These are phyloP conservation scores for Brassica hybrid DNA, from an alignment of 441 rosid species.

Conservation along the genomic window DNA sequence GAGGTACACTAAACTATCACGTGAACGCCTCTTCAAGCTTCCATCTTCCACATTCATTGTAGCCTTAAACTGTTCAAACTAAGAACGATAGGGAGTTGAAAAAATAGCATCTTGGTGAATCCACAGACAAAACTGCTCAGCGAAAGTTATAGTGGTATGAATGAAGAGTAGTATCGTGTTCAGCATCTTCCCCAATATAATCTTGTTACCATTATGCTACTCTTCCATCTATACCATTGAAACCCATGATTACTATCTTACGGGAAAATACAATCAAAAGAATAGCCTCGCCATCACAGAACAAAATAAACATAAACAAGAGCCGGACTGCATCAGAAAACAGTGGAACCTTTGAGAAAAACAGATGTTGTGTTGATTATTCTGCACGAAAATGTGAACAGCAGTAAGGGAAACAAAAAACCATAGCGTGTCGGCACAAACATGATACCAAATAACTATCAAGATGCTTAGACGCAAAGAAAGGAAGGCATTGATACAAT, in stretches of 20 bases:
- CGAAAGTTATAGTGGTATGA: constrained; percentile 52
- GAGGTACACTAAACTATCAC: constrained; percentile 74
- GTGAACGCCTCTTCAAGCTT: constrained; percentile 56
- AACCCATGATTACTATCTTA: too few relatives aligned
- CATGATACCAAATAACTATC: neutral
- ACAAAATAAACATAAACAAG: neutral
- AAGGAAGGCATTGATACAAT: constrained; percentile 11
- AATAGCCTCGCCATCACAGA: too few relatives aligned
- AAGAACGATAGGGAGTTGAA: constrained; percentile 19
- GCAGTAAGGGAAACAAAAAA: too few relatives aligned
- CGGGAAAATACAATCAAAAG: too few relatives aligned
- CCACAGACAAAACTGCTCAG: constrained; percentile 7
- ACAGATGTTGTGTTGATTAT: too few relatives aligned
- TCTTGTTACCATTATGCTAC: too few relatives aligned
- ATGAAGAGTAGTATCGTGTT: too few relatives aligned
- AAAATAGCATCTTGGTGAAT: neutral
- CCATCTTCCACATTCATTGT: constrained; percentile 66
- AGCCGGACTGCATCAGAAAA: neutral
- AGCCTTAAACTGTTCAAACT: constrained; percentile 43
- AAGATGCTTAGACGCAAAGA: constrained; percentile 7
- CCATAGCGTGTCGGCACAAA: neutral
- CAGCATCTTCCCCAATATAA: neutral
- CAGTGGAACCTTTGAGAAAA: too few relatives aligned
- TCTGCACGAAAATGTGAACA: too few relatives aligned
- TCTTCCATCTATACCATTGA: too few relatives aligned